Evolutionary conservation across 148 eudicot genomes (phyloP), one percentile per base, ranked within the genome.

Genomic region (Silene uniflora): DNA sequence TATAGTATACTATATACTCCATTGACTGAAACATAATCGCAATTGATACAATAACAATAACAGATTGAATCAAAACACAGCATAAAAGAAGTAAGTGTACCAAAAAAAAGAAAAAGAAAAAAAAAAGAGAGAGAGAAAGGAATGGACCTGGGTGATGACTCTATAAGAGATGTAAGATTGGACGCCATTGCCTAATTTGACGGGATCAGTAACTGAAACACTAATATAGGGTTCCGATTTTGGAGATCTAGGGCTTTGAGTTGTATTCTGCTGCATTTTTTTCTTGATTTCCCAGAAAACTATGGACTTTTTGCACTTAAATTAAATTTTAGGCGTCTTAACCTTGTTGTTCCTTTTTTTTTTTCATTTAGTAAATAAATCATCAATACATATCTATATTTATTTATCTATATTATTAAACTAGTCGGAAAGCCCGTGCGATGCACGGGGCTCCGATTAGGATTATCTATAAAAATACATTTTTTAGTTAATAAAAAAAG

Each of bases 151-250:
- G 21, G 97, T 90, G 82, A 86, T 86, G 76, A 96, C 91, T 68
- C 86, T 86, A 76, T 91, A 96, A 59, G 99, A 96, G 84, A 92
- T 96, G 79, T 91, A 96, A 68, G 99, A 84, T 83, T 96, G 99
- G 35, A 96, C 98, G 67, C 97, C 98, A 84, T 83, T 91, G 75
- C 97, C 94, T 84, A 96, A 85, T 82, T 96, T 96, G 77, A 91
- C 98, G n/a, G 98, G 98, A 92, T 92, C 99, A 59, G 88, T 86
- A 12, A 92, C 99, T 11, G 94, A 87, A 29, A 96, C 93, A 16
- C 84, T 84, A 5, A 96, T 75, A 80, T 75, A 91, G 6, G 85
- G 88, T 11, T 86, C 86, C 10, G 89, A 80, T 42, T 88, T 80
- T 4, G 91, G 90, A 64, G 99, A 92, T 89, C 91, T 86, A 77